Base-by-base conservation (phyloP, 768 basidiomycete species). In the Tremella fuciformis region DNA sequence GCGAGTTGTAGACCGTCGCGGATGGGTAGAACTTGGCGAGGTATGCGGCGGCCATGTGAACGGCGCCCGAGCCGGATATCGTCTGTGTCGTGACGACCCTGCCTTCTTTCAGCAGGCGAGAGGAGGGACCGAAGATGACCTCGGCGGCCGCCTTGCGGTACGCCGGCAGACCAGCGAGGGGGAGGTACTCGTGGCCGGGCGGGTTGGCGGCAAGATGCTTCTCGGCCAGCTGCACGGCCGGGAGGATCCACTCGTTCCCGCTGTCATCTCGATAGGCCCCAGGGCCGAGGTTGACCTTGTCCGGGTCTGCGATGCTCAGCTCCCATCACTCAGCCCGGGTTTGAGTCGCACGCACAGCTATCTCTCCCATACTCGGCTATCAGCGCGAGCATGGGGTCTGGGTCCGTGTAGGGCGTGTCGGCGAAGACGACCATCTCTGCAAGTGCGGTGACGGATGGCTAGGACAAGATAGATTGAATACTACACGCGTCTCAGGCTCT, bases 31-130 rank as follows among this genome's bases (percentile, higher is more conserved):
- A 89, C 26, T 87, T 85, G 18, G 85, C 86, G 39, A 98, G 78
- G 83, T 98, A 98, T 19, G 86, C 86, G 62, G 87, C 91, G 51
- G 92, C 96, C 76, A 97, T 89, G 68, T 94, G 85, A 62, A 97
- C 86, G 44, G 96, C 96, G 70, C 96, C 96, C 13, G 96, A 98
- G 8, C 96, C 96, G 26, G 94, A 97, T 77, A 99, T 93, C 54
- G 93, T 93, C 80, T 98, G 93, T 48, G 88, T 88, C 74, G 76
- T 77, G 29, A 84, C 81, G 29, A 86, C 86, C 51, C 90, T 84
- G 26, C 80, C 81, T 60, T 89, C 87, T 64, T 81, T 78, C 60
- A 97, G 79, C 13, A 86, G 88, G 53, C 82, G 80, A 15, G 88
- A 88, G 48, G 84, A 80, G n/a, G 81, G 37, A 6, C 91, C 89